These are phyloP conservation scores for Xylona heveae DNA, from an alignment of 495 filamentous ascomycete species.

Conservation along the genomic window DNA sequence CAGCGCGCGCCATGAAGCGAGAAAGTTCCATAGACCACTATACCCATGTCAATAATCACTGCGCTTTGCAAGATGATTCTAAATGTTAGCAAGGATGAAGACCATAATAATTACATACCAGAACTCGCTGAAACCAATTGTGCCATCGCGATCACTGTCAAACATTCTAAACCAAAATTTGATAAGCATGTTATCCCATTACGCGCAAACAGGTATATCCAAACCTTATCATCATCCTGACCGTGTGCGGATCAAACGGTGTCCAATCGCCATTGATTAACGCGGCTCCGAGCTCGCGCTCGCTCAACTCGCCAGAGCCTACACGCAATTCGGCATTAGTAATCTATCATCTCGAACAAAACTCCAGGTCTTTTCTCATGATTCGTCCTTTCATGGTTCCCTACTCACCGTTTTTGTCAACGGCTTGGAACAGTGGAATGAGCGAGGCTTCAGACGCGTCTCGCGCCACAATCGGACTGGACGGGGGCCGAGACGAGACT, in stretches of 20 bases:
- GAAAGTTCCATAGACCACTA: conserved; percentile 75
- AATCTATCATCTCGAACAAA: not conserved
- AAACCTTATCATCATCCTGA: conserved; percentile 82
- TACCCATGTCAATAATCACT: too few species aligned
- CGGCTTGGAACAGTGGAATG: conserved; percentile 72
- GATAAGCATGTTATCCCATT: too few species aligned
- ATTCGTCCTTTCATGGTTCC: not conserved
- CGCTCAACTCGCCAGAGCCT: conserved; percentile 64
- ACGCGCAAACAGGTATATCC: too few species aligned
- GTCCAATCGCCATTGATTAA: conserved; percentile 94
- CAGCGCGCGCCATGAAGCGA: conserved; percentile 78
- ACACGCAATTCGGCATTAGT: conserved; percentile 4
- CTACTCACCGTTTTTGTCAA: conserved; percentile 55
- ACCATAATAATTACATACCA: conserved; percentile 22
- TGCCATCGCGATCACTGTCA: conserved; percentile 69
- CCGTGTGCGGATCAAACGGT: conserved; percentile 85
- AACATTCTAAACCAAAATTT: conserved; percentile 40
- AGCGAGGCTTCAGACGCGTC: conserved; percentile 52
- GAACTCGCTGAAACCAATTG: conserved; percentile 89
- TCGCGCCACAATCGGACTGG: conserved; percentile 39
- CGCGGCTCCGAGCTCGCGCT: conserved; percentile 71
- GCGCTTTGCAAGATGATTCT: too few species aligned
- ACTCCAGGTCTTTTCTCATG: not conserved
- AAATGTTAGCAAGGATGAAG: not conserved
- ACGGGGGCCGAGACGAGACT: conserved; percentile 36